These are phyloP conservation scores for Diddensiella santjacobensis DNA, from an alignment of 805 yeast genomes.

Conservation along the genomic window DNA sequence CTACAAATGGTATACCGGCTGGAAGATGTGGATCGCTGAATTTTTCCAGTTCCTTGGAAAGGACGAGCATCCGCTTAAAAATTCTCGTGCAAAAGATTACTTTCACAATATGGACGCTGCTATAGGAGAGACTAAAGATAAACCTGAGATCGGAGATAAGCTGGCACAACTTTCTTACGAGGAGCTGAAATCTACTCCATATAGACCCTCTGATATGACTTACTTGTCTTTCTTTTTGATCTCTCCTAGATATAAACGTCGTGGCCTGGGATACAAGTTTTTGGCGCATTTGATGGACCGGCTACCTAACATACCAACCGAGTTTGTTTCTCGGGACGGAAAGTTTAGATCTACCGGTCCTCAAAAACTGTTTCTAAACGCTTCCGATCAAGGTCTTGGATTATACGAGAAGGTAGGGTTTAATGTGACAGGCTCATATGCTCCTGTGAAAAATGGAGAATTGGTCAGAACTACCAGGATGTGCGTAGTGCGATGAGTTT, in stretches of 20 bases:
- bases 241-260: slow-evolving; percentile 13
- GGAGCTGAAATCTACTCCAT: slow-evolving; percentile 9
- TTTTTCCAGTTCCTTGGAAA: slow-evolving; percentile 6
- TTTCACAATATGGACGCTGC: background rate
- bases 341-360: slow-evolving; percentile 13
- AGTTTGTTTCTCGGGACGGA: slow-evolving; percentile 12
- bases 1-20: slow-evolving; percentile 1
- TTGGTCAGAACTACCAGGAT: background rate
- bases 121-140: background rate
- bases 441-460: background rate
- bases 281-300: slow-evolving; percentile 8
- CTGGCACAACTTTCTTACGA: slow-evolving; percentile 11
- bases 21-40: slow-evolving; percentile 7
- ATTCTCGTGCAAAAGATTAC: slow-evolving; percentile 4
- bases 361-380: slow-evolving; percentile 14
- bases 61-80: slow-evolving; percentile 12
- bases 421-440: background rate
- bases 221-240: slow-evolving; percentile 15
- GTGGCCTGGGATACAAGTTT: slow-evolving; percentile 18
- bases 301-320: slow-evolving; percentile 7
- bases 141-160: slow-evolving; percentile 8
- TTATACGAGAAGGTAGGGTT: slow-evolving; percentile 18
- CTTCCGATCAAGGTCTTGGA: slow-evolving; percentile 12
- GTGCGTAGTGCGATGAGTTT: background rate
- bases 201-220: slow-evolving; percentile 8